Evolutionary conservation across 2,329 filamentous ascomycete genomes (phyloP), one percentile per base, ranked within the genome.

Genomic region (Amphichorda felina): DNA sequence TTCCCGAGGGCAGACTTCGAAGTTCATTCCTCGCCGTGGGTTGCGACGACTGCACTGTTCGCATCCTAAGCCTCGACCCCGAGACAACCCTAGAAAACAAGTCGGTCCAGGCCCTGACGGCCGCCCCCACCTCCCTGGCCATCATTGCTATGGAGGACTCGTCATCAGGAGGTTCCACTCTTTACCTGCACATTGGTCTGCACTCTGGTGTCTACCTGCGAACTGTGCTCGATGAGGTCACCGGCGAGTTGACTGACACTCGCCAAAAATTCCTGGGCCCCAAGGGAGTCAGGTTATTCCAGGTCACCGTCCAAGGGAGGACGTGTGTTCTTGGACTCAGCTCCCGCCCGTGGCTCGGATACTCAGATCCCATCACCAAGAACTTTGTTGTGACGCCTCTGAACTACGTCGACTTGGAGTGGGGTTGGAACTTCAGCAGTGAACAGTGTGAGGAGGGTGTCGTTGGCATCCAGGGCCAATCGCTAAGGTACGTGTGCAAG

Each of bases 61-160:
- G 91, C 36, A 86, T 98, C 36, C 71, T 94, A 37, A 94, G 87
- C 50, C 63, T 95, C 21, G 86, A 93, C 49, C 86, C 87, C 0
- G 88, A 95, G 44, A 82, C 84, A 3, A 94, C 87, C 0, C 64
- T 98, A 9, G 86, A 94, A 55, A 91, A 82, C 56, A 94, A 94
- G 52, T 95, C 87, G 4, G 84, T 98, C 3, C 91, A 96, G 57
- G 89, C 88, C 13, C 63, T 96, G 43, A 94, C 88, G 3, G 88
- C 89, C 3, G 82, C 87, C 0, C 91, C 91, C 7, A 93, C 86
- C 10, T 79, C 86, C 1, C 64, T 98, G 30, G 82, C 82, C 26
- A 94, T 98, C 46, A 94, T 95, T 69, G 72, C 86, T 7, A 98
- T 98, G 89, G 75, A 85, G 11, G 91, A 99, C 56, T 93, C 89